Base-by-base conservation (phyloP, 805 yeast genomes). In the Osmozyma mogii region DNA sequence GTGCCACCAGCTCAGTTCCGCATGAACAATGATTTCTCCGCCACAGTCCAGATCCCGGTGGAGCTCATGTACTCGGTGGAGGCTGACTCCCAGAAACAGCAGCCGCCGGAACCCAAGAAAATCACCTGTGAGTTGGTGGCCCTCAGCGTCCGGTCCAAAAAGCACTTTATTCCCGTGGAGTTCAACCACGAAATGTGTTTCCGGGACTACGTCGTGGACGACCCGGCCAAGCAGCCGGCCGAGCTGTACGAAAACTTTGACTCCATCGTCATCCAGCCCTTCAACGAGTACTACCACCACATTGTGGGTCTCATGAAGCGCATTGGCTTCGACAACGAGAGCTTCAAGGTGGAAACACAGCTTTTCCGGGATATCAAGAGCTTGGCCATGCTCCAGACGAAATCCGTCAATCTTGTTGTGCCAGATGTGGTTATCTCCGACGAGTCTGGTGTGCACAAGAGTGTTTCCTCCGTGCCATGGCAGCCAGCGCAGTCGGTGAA, bases 171-270 rank as follows among this genome's bases (percentile, higher is more conserved):
- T 10, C 70, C 70, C 2, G 45, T 63, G 5, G 67, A 61, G 24
- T 41, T 63, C 36, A 55, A 52, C 34, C 65, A 57, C 31, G 66
- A 59, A 15, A 51, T 60, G 54, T 56, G 59, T 32, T 58, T 59
- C 37, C 38, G 43, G 10, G 63, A 58, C 25, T 52, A 53, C 14
- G 55, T 54, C 17, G 50, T 51, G 20, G 44, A 37, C 17, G 50
- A 55, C 13, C 54, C 52, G 25, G 43, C 44, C 5, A 36, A 41
- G 23, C 41, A 42, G 14, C 18, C 29, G 4, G 38, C 32, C 4
- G 42, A 44, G 16, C 56, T 50, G 22, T 28, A 34, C 22, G 58
- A 50, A 17, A 46, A 50, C 24, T 60, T 63, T 27, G 58, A 56
- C 30, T 37, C 49, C 8, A 52, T 58, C 2, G 49, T 62, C n/a